A percentile compares a stretch with the other conserved stretches of the same genome.
Evolutionary conservation across 1,284 basidiomycete genomes (phyloP).

Genomic region (Albatrellus sp.): DNA sequence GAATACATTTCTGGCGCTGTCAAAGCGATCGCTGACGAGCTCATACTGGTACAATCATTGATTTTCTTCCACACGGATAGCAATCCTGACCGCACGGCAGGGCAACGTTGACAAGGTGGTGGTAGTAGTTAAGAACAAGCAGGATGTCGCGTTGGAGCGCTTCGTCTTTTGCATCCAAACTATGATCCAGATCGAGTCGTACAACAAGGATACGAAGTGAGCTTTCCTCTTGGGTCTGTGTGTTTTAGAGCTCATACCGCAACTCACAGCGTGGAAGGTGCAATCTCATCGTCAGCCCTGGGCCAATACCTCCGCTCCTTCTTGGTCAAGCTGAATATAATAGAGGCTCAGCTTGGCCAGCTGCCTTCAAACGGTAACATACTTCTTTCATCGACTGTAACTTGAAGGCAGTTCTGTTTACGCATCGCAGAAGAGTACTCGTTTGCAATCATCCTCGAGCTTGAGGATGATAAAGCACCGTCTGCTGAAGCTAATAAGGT

Average conservation of each 20-base stretch:
- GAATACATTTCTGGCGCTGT: slow-evolving; percentile 80
- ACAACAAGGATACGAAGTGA: slow-evolving; percentile 51
- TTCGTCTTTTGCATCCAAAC: slow-evolving; percentile 71
- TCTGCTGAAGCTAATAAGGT: slow-evolving; percentile 38
- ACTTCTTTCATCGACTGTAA: slow-evolving; percentile 1
- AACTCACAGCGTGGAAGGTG: slow-evolving; percentile 48
- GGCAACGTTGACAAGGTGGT: slow-evolving; percentile 65
- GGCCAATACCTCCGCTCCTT: slow-evolving; percentile 77
- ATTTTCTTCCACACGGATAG: neutral
- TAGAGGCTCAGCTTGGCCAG: slow-evolving; percentile 66
- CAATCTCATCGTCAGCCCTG: slow-evolving; percentile 51
- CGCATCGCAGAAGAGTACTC: slow-evolving; percentile 52
- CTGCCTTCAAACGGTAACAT: slow-evolving; percentile 35
- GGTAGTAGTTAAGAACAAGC: slow-evolving; percentile 68
- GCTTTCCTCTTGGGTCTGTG: slow-evolving; percentile 2
- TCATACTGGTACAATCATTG: slow-evolving; percentile 32
- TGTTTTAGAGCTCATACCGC: neutral
- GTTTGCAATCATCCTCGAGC: slow-evolving; percentile 76
- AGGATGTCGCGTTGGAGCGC: slow-evolving; percentile 66
- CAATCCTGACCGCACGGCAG: slow-evolving; percentile 21
- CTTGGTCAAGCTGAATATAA: slow-evolving; percentile 71
- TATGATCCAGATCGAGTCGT: slow-evolving; percentile 58
- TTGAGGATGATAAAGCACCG: slow-evolving; percentile 58
- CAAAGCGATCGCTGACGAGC: slow-evolving; percentile 64
- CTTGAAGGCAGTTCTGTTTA: neutral